Evolutionary conservation across 129 eudicot genomes (phyloP).

Genomic region (Kitagawia praeruptora): DNA sequence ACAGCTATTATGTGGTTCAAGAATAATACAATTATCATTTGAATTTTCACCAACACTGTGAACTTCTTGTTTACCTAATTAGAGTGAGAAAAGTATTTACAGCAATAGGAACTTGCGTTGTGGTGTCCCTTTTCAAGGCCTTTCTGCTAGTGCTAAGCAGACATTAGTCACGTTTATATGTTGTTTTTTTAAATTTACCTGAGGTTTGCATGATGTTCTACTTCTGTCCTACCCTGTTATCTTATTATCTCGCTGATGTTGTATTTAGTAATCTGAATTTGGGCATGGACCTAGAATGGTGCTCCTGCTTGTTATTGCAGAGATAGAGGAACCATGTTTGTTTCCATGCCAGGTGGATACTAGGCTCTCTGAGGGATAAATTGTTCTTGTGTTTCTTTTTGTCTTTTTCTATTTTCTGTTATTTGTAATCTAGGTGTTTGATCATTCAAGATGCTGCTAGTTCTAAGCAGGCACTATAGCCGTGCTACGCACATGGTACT

Average conservation of each 20-base stretch:
- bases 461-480: background rate
- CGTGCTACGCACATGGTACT: no score
- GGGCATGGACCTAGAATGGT: background rate
- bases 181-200: background rate
- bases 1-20: background rate
- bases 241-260: background rate
- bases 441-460: background rate
- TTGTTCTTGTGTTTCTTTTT: background rate
- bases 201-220: background rate
- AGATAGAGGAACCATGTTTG: background rate
- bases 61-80: background rate
- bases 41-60: background rate
- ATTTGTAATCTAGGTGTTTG: background rate
- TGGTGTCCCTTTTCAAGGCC: background rate
- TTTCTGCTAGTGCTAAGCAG: background rate
- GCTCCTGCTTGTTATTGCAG: background rate
- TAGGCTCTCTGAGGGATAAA: conserved; percentile 5
- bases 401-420: background rate
- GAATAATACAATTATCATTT: background rate
- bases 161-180: background rate
- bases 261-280: conserved; percentile 9
- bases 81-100: background rate
- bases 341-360: background rate
- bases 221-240: background rate
- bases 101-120: background rate